Evolutionary conservation across 2,329 filamentous ascomycete genomes (phyloP), one percentile per base, ranked within the genome.

Genomic region (Lachnellula suecica): DNA sequence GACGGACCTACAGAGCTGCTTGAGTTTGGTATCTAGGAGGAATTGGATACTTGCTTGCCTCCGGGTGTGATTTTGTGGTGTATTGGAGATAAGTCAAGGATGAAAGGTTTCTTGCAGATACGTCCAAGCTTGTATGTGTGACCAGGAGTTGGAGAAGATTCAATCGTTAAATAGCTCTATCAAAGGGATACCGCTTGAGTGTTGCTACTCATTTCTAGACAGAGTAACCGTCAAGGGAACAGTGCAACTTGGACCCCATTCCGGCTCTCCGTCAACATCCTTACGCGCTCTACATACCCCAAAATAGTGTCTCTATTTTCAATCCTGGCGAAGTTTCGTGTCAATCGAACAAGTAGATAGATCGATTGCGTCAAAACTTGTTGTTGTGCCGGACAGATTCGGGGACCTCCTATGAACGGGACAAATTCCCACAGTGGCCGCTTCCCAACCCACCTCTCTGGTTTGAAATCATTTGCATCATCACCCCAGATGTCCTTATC

Each of bases 171-270:
- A n/a, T n/a, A n/a, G n/a, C n/a, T n/a, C n/a, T n/a, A n/a, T n/a
- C n/a, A n/a, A n/a, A n/a, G n/a, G n/a, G n/a, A n/a, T n/a, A n/a
- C n/a, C n/a, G n/a, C n/a, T n/a, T n/a, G n/a, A n/a, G n/a, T n/a
- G n/a, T n/a, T n/a, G n/a, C n/a, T n/a, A n/a, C n/a, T n/a, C n/a
- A n/a, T n/a, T n/a, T n/a, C n/a, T n/a, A n/a, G n/a, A n/a, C n/a
- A n/a, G n/a, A n/a, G n/a, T n/a, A n/a, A n/a, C n/a, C n/a, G n/a
- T 35, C 31, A 35, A 19, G 43, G 43, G 3, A 29, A 29, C 11
- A 52, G 47, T 15, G 37, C 24, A n/a, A 56, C 29, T 17, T 56
- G 40, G 4, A 35, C 29, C 23, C 43, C 50, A 11, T 52, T 54
- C 20, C 23, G 19, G 29, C 46, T 56, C 31, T 50, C 46, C 40